Percentiles rank a stretch among this genome's conserved stretches.
phyloP scores from a whole-genome alignment of 176 grass and related monocot genomes.

The Eragrostis curvula region DNA sequence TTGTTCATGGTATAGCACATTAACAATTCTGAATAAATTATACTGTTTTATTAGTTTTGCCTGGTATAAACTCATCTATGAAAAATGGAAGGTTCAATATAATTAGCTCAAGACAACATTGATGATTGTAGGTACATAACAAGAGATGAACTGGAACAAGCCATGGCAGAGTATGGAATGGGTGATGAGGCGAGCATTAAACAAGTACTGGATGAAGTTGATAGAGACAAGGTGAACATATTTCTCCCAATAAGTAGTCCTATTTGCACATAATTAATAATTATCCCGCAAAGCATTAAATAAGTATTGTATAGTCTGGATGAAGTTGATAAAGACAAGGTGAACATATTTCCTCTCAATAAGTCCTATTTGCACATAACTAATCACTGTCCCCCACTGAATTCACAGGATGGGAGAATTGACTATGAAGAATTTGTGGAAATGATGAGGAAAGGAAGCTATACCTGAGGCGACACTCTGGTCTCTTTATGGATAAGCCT shows the following conservation, averaged over 20 bases:
- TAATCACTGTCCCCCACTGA: slow-evolving; percentile 7
- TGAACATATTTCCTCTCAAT: slow-evolving; percentile 29
- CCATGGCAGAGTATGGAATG: slow-evolving; percentile 73
- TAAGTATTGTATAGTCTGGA: slow-evolving; percentile 77
- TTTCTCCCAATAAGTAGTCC: slow-evolving; percentile 22
- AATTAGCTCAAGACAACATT: slow-evolving; percentile 24
- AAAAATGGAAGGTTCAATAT: not conserved
- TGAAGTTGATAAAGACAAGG: slow-evolving; percentile 75
- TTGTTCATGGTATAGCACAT: too few relatives aligned
- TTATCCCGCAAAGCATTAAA: slow-evolving; percentile 47
- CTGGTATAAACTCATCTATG: slow-evolving; percentile 8
- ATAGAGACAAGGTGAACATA: slow-evolving; percentile 67
- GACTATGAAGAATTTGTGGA: slow-evolving; percentile 84
- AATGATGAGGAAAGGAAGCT: slow-evolving; percentile 80
- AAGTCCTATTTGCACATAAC: slow-evolving; percentile 3
- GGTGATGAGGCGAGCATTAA: slow-evolving; percentile 77
- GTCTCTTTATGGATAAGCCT: slow-evolving; percentile 29
- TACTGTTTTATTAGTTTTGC: slow-evolving; percentile 9
- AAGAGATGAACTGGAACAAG: slow-evolving; percentile 87
- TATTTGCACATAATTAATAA: slow-evolving; percentile 15
- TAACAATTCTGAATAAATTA: slow-evolving; percentile 8
- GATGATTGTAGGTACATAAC: slow-evolving; percentile 78
- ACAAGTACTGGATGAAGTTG: slow-evolving; percentile 79
- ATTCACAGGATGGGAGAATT: slow-evolving; percentile 72
- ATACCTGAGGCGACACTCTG: slow-evolving; percentile 33